A percentile compares a stretch with the other conserved stretches of the same genome.
phyloP scores from a whole-genome alignment of 768 basidiomycete genomes.

The Boletus rubroflammeus region DNA sequence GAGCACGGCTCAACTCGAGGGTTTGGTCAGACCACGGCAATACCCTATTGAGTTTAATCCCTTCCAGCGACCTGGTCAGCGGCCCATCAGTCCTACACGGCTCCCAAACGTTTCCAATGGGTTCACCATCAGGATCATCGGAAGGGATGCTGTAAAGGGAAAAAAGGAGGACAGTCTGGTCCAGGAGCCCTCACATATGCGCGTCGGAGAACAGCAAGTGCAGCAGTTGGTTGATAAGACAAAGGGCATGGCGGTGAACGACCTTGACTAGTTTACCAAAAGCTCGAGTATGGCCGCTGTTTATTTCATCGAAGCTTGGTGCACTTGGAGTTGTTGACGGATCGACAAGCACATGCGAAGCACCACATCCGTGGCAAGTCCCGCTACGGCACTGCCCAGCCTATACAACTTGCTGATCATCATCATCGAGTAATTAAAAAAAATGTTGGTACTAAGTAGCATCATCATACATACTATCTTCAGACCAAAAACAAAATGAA shows the following conservation, averaged over 20 bases:
- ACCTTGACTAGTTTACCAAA: constrained; percentile 23
- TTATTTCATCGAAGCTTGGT: background rate
- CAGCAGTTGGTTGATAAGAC: constrained; percentile 13
- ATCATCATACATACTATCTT: too few species aligned
- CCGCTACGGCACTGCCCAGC: too few species aligned
- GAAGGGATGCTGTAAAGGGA: constrained; percentile 11
- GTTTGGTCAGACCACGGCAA: constrained; percentile 24
- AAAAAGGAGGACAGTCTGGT: background rate
- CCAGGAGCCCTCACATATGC: background rate
- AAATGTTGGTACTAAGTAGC: too few species aligned
- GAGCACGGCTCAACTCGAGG: constrained; percentile 18
- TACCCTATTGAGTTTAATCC: constrained; percentile 33
- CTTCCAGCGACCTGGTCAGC: constrained; percentile 33
- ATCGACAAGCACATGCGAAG: too few species aligned
- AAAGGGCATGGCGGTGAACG: constrained; percentile 23
- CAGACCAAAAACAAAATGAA: too few species aligned
- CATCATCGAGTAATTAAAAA: too few species aligned
- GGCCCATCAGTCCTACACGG: constrained; percentile 22
- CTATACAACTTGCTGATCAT: too few species aligned
- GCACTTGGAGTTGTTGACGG: background rate
- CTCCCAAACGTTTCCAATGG: constrained; percentile 33
- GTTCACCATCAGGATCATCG: constrained; percentile 29
- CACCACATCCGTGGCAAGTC: too few species aligned
- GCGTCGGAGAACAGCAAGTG: constrained; percentile 1
- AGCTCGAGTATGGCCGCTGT: background rate